Conservation (phyloP, 1,284 basidiomycete species). For the Meripilus lineatus region DNA sequence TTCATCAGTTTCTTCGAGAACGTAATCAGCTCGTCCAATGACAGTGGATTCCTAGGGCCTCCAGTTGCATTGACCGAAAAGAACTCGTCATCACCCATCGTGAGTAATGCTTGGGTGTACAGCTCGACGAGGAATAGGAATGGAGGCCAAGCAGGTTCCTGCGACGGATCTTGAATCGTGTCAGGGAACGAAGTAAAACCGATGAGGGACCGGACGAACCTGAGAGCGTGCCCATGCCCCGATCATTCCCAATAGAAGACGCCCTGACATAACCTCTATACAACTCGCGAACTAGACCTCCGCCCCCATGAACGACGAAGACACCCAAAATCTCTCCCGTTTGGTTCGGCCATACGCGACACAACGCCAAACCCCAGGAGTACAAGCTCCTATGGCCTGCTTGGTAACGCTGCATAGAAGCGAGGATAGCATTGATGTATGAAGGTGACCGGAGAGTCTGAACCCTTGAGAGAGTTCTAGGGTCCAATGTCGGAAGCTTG, state of each 20-base stretch:
- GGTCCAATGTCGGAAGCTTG: slow-evolving; percentile 42
- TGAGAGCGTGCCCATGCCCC: too few relatives aligned
- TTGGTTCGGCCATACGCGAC: slow-evolving; percentile 52
- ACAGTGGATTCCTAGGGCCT: slow-evolving; percentile 65
- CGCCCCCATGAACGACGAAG: slow-evolving; percentile 45
- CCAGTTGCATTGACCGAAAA: slow-evolving; percentile 46
- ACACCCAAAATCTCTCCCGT: slow-evolving; percentile 49
- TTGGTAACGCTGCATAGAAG: slow-evolving; percentile 31
- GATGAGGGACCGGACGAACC: too few relatives aligned
- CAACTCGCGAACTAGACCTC: slow-evolving; percentile 67
- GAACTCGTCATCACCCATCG: slow-evolving; percentile 97
- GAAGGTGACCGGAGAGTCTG: slow-evolving; percentile 40
- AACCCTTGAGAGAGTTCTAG: slow-evolving; percentile 51
- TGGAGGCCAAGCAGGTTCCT: slow-evolving; percentile 52
- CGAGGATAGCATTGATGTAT: slow-evolving; percentile 51
- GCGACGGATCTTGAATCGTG: slow-evolving; percentile 44
- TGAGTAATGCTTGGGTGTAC: slow-evolving; percentile 82
- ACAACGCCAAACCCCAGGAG: slow-evolving; percentile 49
- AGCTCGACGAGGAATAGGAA: slow-evolving; percentile 81
- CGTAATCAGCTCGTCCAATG: slow-evolving; percentile 74
- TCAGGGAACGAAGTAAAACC: too few relatives aligned
- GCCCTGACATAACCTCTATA: slow-evolving; percentile 67
- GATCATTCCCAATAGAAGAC: slow-evolving; percentile 50
- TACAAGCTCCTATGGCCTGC: slow-evolving; percentile 41
- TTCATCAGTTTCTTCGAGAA: slow-evolving; percentile 73